phyloP scores from a whole-genome alignment of 2,329 filamentous ascomycete genomes.

The Fusarium neocosmosporiellum region DNA sequence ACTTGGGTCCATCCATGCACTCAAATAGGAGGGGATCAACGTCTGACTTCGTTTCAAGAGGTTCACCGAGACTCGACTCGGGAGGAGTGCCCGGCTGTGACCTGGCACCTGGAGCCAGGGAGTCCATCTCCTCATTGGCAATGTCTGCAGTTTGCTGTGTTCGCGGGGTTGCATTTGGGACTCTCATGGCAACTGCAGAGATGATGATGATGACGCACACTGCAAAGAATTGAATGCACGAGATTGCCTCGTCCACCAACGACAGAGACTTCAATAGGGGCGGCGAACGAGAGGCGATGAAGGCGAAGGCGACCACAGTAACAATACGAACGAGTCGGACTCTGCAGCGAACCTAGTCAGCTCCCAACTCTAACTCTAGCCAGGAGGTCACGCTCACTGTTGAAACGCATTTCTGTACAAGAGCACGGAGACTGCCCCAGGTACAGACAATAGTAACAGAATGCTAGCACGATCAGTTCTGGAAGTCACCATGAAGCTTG shows the following conservation, averaged over 20 bases:
- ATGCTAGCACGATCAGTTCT: conserved; percentile 28
- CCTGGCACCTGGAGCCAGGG: neutral
- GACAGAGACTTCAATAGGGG: neutral
- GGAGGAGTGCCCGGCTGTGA: neutral
- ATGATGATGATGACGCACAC: conserved; percentile 13
- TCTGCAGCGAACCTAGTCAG: conserved; percentile 30
- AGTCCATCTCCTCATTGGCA: conserved; percentile 10
- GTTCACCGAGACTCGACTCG: conserved; percentile 5
- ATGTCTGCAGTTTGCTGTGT: conserved; percentile 2
- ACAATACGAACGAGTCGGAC: conserved; percentile 26
- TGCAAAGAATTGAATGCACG: conserved; percentile 21
- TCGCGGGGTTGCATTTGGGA: neutral
- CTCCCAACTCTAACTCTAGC: conserved; percentile 5
- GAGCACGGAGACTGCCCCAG: conserved; percentile 21
- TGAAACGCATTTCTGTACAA: conserved; percentile 22
- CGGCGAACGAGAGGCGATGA: conserved; percentile 7
- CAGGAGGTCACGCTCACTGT: conserved; percentile 25
- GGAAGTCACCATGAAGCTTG: neutral
- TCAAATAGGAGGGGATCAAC: conserved; percentile 17
- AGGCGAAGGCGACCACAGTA: conserved; percentile 11
- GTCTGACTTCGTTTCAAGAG: conserved; percentile 5
- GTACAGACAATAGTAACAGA: conserved; percentile 23
- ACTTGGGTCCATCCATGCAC: conserved; percentile 25
- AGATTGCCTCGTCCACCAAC: conserved; percentile 9
- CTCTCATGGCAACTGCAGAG: conserved; percentile 18